Conservation (phyloP, 1,284 basidiomycete genomes). For the Trichosporon sp. region DNA sequence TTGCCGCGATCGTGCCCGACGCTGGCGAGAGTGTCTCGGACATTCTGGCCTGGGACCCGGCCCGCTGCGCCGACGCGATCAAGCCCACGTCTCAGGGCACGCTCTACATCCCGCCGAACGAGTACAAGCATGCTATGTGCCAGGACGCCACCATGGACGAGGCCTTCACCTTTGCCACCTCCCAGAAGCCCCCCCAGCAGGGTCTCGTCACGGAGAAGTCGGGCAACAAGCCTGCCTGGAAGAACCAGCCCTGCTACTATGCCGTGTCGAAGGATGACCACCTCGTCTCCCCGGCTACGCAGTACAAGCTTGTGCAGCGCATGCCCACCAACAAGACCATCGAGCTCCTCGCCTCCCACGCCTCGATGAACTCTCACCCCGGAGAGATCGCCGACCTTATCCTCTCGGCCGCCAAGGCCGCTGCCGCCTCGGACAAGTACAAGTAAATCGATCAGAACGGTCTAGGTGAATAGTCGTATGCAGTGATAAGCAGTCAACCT, state of each 20-base stretch:
- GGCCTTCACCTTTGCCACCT: slow-evolving; percentile 16
- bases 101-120: slow-evolving; percentile 11
- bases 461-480: neutral
- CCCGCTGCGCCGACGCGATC: slow-evolving; percentile 46
- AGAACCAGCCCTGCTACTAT: slow-evolving; percentile 20
- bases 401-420: slow-evolving; percentile 10
- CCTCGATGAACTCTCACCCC: slow-evolving; percentile 5
- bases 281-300: slow-evolving; percentile 8
- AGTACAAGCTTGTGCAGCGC: slow-evolving; percentile 11
- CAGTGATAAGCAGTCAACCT: neutral
- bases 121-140: slow-evolving; percentile 1
- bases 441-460: neutral
- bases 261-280: slow-evolving; percentile 14
- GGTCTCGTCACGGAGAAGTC: neutral
- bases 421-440: neutral
- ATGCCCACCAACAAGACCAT: slow-evolving; percentile 19
- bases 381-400: slow-evolving; percentile 19
- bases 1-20: slow-evolving; percentile 22
- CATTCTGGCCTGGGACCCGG: slow-evolving; percentile 13
- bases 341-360: slow-evolving; percentile 15
- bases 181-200: slow-evolving; percentile 19
- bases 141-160: slow-evolving; percentile 10
- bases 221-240: slow-evolving; percentile 19
- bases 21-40: slow-evolving; percentile 17
- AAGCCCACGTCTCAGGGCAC: slow-evolving; percentile 5